These are phyloP conservation scores for Xerocomus potaroensis DNA, from an alignment of 768 basidiomycete genomes.

Conservation along the genomic window DNA sequence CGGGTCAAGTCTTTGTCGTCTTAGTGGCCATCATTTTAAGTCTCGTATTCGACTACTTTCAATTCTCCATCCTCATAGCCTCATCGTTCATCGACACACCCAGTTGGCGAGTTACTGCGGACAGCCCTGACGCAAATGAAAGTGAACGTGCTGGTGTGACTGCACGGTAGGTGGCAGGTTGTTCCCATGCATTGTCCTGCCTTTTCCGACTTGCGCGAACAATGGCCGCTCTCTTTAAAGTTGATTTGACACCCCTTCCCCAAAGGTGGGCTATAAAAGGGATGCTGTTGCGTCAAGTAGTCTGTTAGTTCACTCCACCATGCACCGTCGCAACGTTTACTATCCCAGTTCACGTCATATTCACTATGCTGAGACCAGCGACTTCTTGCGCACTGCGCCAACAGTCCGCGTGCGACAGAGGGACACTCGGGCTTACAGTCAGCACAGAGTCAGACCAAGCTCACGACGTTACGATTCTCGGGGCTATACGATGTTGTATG, in stretches of 20 bases:
- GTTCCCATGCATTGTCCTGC: slow-evolving; percentile 6
- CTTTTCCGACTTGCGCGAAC: slow-evolving; percentile 8
- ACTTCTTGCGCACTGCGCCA: not conserved
- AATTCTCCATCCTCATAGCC: too few relatives aligned
- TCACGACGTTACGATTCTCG: slow-evolving; percentile 2
- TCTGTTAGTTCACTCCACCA: too few relatives aligned
- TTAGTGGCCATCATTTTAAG: not conserved
- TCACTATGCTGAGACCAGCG: slow-evolving; percentile 2
- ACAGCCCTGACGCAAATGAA: slow-evolving; percentile 5
- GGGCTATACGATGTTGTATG: not conserved
- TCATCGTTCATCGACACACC: not conserved
- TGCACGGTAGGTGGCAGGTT: slow-evolving; percentile 10
- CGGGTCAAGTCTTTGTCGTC: not conserved
- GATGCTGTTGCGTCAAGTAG: not conserved
- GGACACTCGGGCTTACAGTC: not conserved
- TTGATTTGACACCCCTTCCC: slow-evolving; percentile 3
- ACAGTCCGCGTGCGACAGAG: not conserved
- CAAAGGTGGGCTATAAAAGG: slow-evolving; percentile 6
- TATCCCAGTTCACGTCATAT: not conserved
- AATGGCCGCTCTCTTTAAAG: slow-evolving; percentile 3
- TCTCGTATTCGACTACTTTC: too few relatives aligned
- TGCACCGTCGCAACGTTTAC: slow-evolving; percentile 3
- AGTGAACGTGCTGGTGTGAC: not conserved
- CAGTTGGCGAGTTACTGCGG: not conserved
- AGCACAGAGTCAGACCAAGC: not conserved